Base-by-base conservation (phyloP, 257 asterid genomes). In the Primulina eburnea region DNA sequence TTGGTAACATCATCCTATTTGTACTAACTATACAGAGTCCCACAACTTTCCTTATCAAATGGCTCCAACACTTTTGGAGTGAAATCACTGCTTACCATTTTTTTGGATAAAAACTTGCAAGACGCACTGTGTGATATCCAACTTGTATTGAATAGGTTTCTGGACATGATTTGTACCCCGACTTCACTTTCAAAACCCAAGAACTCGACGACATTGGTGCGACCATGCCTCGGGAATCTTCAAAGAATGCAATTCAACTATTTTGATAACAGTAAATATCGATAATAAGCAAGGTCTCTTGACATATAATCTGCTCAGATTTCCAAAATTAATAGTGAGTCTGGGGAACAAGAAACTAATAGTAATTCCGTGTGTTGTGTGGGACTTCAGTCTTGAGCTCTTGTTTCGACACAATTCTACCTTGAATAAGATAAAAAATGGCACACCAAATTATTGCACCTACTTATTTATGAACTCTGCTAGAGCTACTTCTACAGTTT, bases 381-480 rank as follows among this genome's bases (percentile, higher is more conserved):
- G 57, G 24, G 66, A 26, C 71, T 65, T 28, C 29, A 28, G 29
- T 28, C 29, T 28, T 21, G 24, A 21, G 3, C 29, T 53, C 38
- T 20, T 17, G 2, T 60, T 17, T 53, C 8, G 52, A 14, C 29
- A 71, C 30, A 67, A 71, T 62, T 30, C 74, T 72, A 72, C 24
- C 70, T 60, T 60, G 20, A 66, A 57, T 52, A 63, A 35, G 33
- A 18, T 29, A 65, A 62, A 40, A 50, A 57, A 34, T 33, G 6
- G 32, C 30, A 67, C 58, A 47, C 2, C 34, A 64, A 60, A 68
- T 70, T 66, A 73, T 32, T 65, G 10, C 74, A 62, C 24, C 53
- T 37, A 71, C 73, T 29, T 69, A 32, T 61, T 35, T 67, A 73
- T 71, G 53, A 57, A 71, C 60, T 33, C 67, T 60, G 64, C 56